Conservation (phyloP, 805 yeast species). For the Zygoascus flipseniorum region DNA sequence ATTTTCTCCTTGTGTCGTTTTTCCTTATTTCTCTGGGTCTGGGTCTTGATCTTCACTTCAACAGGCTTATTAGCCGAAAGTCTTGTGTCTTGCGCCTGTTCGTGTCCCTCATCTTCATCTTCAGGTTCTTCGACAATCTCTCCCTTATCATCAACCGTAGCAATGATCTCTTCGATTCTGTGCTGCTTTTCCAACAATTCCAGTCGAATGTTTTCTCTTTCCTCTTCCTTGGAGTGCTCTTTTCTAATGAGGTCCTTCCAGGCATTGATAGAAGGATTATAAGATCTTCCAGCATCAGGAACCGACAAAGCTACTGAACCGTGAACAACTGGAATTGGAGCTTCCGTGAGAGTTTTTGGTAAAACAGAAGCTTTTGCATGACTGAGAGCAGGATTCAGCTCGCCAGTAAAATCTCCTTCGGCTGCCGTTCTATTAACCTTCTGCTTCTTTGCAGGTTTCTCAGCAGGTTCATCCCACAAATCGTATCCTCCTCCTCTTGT, state of each 20-base stretch:
- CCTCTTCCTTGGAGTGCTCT: constrained; percentile 60
- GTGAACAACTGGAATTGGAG: constrained; percentile 51
- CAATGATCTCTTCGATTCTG: constrained; percentile 58
- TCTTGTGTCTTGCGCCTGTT: constrained; percentile 18
- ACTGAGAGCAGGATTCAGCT: constrained; percentile 20
- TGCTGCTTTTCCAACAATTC: constrained; percentile 54
- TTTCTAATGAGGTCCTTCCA: constrained; percentile 68
- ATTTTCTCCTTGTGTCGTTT: constrained; percentile 42
- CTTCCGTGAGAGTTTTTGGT: constrained; percentile 41
- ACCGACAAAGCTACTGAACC: constrained; percentile 30
- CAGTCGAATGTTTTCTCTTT: constrained; percentile 55
- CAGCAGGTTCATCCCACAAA: constrained; percentile 48
- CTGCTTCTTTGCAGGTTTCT: constrained; percentile 7
- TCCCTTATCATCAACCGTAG: constrained; percentile 51
- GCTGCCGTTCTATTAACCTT: background rate
- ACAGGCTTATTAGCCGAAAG: constrained; percentile 65
- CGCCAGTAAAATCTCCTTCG: constrained; percentile 18
- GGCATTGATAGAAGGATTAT: constrained; percentile 76
- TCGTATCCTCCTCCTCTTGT: constrained; percentile 47
- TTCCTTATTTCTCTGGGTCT: constrained; percentile 64
- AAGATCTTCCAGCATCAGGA: constrained; percentile 86
- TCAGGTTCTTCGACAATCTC: constrained; percentile 16
- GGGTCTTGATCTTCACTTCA: constrained; percentile 61
- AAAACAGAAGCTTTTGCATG: constrained; percentile 17
- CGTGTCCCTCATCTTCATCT: constrained; percentile 21